phyloP scores from a whole-genome alignment of 1,284 basidiomycete species.

The Ceratobasidium sp. region DNA sequence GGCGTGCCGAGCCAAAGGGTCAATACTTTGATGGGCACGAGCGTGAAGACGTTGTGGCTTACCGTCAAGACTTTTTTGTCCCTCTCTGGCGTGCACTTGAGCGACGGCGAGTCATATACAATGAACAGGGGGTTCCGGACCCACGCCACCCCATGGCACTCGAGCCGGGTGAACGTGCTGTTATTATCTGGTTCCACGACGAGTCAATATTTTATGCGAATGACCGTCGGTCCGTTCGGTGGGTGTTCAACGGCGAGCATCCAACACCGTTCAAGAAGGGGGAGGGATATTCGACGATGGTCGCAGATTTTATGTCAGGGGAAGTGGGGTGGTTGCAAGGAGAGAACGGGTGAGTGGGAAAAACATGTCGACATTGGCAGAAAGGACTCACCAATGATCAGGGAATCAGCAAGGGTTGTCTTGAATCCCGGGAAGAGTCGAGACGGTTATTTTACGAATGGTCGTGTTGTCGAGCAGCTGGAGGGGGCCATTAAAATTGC shows the following conservation, averaged over 20 bases:
- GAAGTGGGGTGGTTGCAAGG: conserved; percentile 57
- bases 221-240: conserved; percentile 55
- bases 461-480: conserved; percentile 56
- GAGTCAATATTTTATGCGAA: conserved; percentile 61
- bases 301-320: conserved; percentile 62
- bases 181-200: conserved; percentile 55
- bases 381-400: conserved; percentile 13
- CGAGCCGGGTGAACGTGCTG: conserved; percentile 6
- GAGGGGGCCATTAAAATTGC: conserved; percentile 57
- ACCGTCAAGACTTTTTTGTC: conserved; percentile 37
- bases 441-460: conserved; percentile 59
- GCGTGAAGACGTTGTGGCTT: conserved; percentile 46
- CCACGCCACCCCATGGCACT: not conserved
- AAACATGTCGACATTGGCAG: not conserved
- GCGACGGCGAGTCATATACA: not conserved
- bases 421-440: conserved; percentile 63
- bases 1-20: conserved; percentile 41
- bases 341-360: conserved; percentile 54
- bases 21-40: conserved; percentile 48
- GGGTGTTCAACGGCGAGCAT: conserved; percentile 53
- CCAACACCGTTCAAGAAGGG: conserved; percentile 58
- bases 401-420: conserved; percentile 52
- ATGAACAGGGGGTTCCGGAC: not conserved
- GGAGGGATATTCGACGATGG: conserved; percentile 60
- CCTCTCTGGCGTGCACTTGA: conserved; percentile 11